Percentiles rank a stretch among this genome's conserved stretches.
Conservation (phyloP, 2,329 filamentous ascomycete species). For the Diaporthe citrichinensis region DNA sequence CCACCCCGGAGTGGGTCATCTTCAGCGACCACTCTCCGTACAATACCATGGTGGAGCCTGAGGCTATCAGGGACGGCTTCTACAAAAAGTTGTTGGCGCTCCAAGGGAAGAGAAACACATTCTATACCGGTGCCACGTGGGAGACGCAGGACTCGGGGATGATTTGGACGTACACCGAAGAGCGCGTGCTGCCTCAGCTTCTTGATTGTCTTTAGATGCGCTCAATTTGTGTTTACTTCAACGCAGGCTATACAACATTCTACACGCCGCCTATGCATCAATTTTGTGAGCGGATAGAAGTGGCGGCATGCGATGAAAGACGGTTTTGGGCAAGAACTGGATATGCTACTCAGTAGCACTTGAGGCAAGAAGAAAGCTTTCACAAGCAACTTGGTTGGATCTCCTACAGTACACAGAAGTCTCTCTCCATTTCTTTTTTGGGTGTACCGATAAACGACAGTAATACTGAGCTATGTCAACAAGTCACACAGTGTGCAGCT, state of each 20-base stretch:
- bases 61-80: neutral
- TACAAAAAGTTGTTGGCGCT: neutral
- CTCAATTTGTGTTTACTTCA: neutral
- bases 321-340: too few relatives aligned
- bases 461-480: too few relatives aligned
- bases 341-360: too few relatives aligned
- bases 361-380: too few relatives aligned
- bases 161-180: neutral
- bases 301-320: neutral
- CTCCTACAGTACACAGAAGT: neutral
- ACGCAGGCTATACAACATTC: accelerated
- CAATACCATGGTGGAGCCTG: neutral
- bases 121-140: neutral
- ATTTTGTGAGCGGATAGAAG: neutral
- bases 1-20: neutral
- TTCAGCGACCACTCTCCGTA: slow-evolving; percentile 9
- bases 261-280: accelerated
- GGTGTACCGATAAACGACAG: accelerated
- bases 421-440: neutral
- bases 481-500: neutral
- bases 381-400: too few relatives aligned
- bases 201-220: neutral
- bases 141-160: neutral
- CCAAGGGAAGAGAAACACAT: neutral
- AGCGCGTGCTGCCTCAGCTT: neutral